These are phyloP conservation scores for Nakazawaea anatomiae DNA, from an alignment of 805 yeast genomes.

Conservation along the genomic window DNA sequence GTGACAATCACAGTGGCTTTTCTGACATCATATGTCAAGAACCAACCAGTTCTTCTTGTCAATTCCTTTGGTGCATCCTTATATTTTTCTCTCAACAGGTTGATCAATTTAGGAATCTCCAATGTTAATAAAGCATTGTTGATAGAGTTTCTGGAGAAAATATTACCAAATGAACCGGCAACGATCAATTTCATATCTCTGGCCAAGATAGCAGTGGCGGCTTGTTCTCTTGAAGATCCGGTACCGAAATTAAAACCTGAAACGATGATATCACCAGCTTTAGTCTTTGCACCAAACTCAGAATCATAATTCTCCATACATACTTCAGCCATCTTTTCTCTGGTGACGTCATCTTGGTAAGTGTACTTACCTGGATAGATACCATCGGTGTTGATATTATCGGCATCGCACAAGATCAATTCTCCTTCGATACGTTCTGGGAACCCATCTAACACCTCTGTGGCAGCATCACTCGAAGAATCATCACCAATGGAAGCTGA, in stretches of 20 bases:
- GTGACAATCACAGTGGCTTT: constrained; percentile 74
- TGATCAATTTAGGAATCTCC: constrained; percentile 85
- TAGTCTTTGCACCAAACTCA: constrained; percentile 76
- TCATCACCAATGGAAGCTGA: constrained; percentile 21
- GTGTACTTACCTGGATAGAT: constrained; percentile 99
- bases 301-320: constrained; percentile 98
- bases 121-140: constrained; percentile 92
- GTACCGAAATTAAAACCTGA: constrained; percentile 97
- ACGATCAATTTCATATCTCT: constrained; percentile 90
- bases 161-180: constrained; percentile 96
- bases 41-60: constrained; percentile 94
- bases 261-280: constrained; percentile 83
- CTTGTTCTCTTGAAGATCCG: constrained; percentile 98
- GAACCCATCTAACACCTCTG: constrained; percentile 85
- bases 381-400: constrained; percentile 95
- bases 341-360: constrained; percentile 93
- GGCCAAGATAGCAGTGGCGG: constrained; percentile 96
- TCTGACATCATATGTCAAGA: constrained; percentile 87
- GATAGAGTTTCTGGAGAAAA: constrained; percentile 91
- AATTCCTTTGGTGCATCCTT: constrained; percentile 52
- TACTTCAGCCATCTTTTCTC: constrained; percentile 96
- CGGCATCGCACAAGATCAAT: constrained; percentile 92
- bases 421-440: constrained; percentile 89
- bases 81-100: constrained; percentile 67
- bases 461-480: constrained; percentile 31